Percentiles rank a stretch among this genome's conserved stretches.
These are phyloP conservation scores for Sporothrix brunneoviolacea DNA, from an alignment of 2,329 filamentous ascomycete genomes.

Conservation along the genomic window DNA sequence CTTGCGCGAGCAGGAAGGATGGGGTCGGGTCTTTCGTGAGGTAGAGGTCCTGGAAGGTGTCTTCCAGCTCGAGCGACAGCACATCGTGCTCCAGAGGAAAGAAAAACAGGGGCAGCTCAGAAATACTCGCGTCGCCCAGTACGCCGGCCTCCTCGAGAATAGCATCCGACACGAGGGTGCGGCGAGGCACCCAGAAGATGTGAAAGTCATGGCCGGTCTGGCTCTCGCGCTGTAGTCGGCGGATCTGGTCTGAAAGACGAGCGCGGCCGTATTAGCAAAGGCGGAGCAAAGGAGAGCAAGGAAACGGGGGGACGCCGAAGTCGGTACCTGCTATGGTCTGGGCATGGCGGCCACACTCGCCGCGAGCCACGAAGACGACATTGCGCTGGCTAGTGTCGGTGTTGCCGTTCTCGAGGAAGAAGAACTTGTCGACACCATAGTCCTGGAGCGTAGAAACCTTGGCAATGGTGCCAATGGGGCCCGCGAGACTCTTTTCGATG, in stretches of 20 bases:
- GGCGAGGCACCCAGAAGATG: constrained; percentile 90
- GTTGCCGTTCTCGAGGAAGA: constrained; percentile 93
- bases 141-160: constrained; percentile 90
- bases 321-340: constrained; percentile 75
- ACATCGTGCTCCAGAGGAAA: constrained; percentile 88
- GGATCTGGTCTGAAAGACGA: constrained; percentile 70
- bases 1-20: constrained; percentile 82
- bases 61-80: constrained; percentile 81
- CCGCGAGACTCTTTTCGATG: constrained; percentile 83
- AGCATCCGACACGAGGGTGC: constrained; percentile 85
- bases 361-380: constrained; percentile 86
- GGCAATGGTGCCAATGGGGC: constrained; percentile 82
- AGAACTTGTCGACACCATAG: constrained; percentile 96
- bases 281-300: background rate
- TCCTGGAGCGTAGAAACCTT: constrained; percentile 95
- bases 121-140: constrained; percentile 82
- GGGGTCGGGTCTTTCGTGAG: constrained; percentile 84
- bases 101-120: constrained; percentile 82
- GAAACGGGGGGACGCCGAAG: background rate
- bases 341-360: constrained; percentile 79
- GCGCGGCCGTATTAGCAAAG: background rate
- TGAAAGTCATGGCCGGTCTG: constrained; percentile 92
- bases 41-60: constrained; percentile 82
- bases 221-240: constrained; percentile 78
- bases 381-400: constrained; percentile 91